Conservation (phyloP, 2,329 filamentous ascomycete genomes). For the Talaromyces sp. region DNA sequence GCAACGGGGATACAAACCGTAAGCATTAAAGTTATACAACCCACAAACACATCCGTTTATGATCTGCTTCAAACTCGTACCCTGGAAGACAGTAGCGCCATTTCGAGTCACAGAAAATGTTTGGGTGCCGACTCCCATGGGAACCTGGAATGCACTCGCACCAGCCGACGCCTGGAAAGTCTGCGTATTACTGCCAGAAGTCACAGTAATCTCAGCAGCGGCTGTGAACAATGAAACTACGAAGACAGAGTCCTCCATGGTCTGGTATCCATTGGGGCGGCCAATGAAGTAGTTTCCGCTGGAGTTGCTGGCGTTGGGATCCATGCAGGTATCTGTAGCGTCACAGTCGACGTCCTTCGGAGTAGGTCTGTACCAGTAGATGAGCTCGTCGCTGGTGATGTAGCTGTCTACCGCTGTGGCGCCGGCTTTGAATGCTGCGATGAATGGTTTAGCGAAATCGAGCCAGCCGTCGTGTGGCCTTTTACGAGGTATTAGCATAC, state of each 20-base stretch:
- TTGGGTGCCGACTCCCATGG: slow-evolving; percentile 50
- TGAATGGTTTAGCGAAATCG: slow-evolving; percentile 54
- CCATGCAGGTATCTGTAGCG: slow-evolving; percentile 51
- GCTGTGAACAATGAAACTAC: slow-evolving; percentile 51
- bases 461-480: slow-evolving; percentile 54
- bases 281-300: slow-evolving; percentile 54
- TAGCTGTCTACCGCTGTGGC: slow-evolving; percentile 33
- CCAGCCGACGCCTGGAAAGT: slow-evolving; percentile 49
- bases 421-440: slow-evolving; percentile 52
- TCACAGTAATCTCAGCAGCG: slow-evolving; percentile 45
- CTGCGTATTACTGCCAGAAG: slow-evolving; percentile 45
- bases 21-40: slow-evolving; percentile 44
- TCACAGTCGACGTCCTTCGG: slow-evolving; percentile 49
- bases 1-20: slow-evolving; percentile 23
- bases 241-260: slow-evolving; percentile 51
- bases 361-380: slow-evolving; percentile 57
- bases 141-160: slow-evolving; percentile 43
- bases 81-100: slow-evolving; percentile 43
- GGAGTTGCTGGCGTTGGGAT: slow-evolving; percentile 37
- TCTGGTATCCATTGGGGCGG: slow-evolving; percentile 50
- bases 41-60: slow-evolving; percentile 48
- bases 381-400: slow-evolving; percentile 49
- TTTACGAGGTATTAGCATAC: not conserved
- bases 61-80: slow-evolving; percentile 51
- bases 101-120: slow-evolving; percentile 47